A percentile compares a stretch with the other conserved stretches of the same genome.
These are phyloP conservation scores for Xylaria arbuscula DNA, from an alignment of 2,329 filamentous ascomycete species.

Conservation along the genomic window DNA sequence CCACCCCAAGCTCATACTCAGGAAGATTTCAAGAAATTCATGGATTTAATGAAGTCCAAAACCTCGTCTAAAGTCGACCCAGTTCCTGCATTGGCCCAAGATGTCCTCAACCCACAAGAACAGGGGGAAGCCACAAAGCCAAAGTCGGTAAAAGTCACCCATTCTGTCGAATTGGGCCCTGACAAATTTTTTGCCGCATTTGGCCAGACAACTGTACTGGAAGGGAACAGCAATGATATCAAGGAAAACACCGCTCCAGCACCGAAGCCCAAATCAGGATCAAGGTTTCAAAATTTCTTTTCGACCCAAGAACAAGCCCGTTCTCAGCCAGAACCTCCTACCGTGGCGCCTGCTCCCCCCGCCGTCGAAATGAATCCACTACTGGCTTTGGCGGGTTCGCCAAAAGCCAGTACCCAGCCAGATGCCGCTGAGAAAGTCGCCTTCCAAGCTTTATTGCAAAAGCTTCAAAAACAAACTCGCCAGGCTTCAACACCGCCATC, in stretches of 20 bases:
- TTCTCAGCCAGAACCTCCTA: conserved; percentile 61
- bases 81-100: conserved; percentile 49
- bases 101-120: conserved; percentile 53
- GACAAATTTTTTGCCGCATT: conserved; percentile 81
- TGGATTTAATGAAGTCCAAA: conserved; percentile 85
- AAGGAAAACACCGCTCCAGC: conserved; percentile 54
- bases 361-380: conserved; percentile 47
- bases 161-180: conserved; percentile 73
- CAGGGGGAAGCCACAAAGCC: conserved; percentile 63
- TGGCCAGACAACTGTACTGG: conserved; percentile 54
- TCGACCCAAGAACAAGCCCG: conserved; percentile 66
- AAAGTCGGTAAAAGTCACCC: conserved; percentile 68
- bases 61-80: conserved; percentile 53
- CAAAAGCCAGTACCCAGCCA: conserved; percentile 50
- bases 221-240: conserved; percentile 65
- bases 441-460: conserved; percentile 83
- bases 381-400: conserved; percentile 45
- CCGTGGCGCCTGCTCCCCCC: conserved; percentile 53
- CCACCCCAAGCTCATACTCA: conserved; percentile 79
- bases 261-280: conserved; percentile 68
- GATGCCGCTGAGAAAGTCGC: conserved; percentile 83
- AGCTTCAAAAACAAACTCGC: conserved; percentile 73
- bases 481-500: conserved; percentile 59
- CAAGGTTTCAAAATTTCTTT: conserved; percentile 88
- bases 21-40: conserved; percentile 94